Base-by-base conservation (phyloP, 495 filamentous ascomycete species). In the Peziza echinospora region DNA sequence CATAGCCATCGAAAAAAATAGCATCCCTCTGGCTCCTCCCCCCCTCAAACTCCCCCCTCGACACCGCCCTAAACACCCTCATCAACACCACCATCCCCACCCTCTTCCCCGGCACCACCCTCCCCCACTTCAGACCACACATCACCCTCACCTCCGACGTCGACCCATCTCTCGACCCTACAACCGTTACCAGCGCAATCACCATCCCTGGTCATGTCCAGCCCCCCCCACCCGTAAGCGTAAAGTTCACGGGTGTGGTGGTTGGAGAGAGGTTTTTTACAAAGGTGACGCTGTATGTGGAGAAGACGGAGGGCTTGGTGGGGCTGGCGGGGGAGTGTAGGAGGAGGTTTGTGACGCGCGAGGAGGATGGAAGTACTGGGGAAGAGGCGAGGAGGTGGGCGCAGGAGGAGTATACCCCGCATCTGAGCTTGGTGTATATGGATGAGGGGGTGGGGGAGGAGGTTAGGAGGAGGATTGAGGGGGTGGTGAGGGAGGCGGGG, bases 201-300 rank as follows among this genome's bases (percentile, higher is more conserved):
- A 39, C 25, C 17, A 40, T 57, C 22, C 26, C n/a, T n/a, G n/a
- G n/a, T n/a, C n/a, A n/a, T n/a, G 7, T 37, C 30, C 17, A 11
- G 17, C 13, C 7, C 13, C 30, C 30, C 17, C 30, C 30, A 37
- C 30, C 30, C 17, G 13, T 17, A 37, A 41, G 47, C 10, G 37
- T 46, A 21, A 28, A 37, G 9, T 58, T 58, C 26, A 45, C 37
- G 19, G 44, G 28, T 39, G 24, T 58, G 30, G 44, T 45, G 3
- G 50, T 58, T 30, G 55, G 55, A 24, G 47, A 58, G 28, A 58
- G 51, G 6, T 58, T 51, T 37, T 58, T 58, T 16, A 58, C 55
- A 2, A 55, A 54, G 21, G 44, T 56, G 1, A 58, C 55, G n/a
- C 41, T 58, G 24, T 30, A 46, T 41, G 26, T 58, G 2, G 48